Percentiles rank a stretch among this genome's conserved stretches.
Conservation (phyloP, 1,284 basidiomycete genomes). For the Melampsora occidentalis region DNA sequence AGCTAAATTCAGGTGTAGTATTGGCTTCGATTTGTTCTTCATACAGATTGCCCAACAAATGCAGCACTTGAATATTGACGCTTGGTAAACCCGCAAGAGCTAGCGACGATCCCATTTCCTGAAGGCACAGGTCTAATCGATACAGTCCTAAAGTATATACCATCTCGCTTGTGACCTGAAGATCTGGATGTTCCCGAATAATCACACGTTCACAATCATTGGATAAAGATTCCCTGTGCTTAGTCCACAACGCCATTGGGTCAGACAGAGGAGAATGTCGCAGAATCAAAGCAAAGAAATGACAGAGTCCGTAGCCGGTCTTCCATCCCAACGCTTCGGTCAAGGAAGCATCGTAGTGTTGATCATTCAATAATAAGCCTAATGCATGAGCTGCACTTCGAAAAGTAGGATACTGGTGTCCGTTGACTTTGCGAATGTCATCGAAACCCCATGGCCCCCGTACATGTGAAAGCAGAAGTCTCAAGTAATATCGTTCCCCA, state of each 20-base stretch:
- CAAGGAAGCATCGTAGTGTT: background rate
- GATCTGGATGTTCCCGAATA: too few species aligned
- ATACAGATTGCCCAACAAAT: too few species aligned
- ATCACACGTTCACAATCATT: background rate
- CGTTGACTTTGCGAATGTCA: background rate
- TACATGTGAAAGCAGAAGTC: too few species aligned
- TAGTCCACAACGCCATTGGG: background rate
- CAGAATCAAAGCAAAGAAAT: background rate
- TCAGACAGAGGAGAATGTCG: background rate
- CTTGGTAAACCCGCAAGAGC: too few species aligned
- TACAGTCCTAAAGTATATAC: too few species aligned
- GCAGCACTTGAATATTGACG: too few species aligned
- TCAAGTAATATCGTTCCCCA: too few species aligned
- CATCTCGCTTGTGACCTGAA: too few species aligned
- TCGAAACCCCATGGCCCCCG: background rate
- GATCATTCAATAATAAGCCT: slow-evolving; percentile 9
- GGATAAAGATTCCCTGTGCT: background rate
- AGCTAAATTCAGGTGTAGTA: too few species aligned
- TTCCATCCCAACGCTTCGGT: background rate
- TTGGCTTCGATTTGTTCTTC: too few species aligned
- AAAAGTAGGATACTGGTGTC: background rate
- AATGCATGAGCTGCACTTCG: background rate
- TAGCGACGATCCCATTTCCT: too few species aligned
- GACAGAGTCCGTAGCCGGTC: background rate
- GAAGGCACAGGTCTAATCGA: too few species aligned